Conservation (phyloP, 2,329 filamentous ascomycete species). For the Capronia coronata region DNA sequence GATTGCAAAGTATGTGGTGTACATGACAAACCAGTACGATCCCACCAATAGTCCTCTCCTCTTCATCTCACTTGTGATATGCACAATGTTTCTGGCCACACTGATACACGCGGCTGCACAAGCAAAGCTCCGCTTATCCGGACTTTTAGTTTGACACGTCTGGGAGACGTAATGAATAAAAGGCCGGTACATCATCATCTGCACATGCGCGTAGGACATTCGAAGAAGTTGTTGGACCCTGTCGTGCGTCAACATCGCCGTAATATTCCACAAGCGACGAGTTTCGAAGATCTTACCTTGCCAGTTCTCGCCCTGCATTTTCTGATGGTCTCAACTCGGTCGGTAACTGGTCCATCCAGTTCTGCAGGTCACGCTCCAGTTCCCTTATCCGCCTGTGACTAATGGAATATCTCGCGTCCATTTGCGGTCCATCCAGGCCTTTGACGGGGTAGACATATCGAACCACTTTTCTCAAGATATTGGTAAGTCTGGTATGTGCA, state of each 20-base stretch:
- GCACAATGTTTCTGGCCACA: slow-evolving; percentile 60
- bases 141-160: slow-evolving; percentile 43
- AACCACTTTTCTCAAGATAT: slow-evolving; percentile 56
- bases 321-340: slow-evolving; percentile 70
- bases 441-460: slow-evolving; percentile 60
- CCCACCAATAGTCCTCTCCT: slow-evolving; percentile 54
- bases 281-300: slow-evolving; percentile 55
- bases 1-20: slow-evolving; percentile 62
- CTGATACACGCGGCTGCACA: slow-evolving; percentile 61
- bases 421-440: slow-evolving; percentile 38
- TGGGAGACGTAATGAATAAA: slow-evolving; percentile 59
- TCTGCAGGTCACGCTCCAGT: slow-evolving; percentile 57
- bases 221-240: slow-evolving; percentile 56
- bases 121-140: slow-evolving; percentile 58
- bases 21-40: slow-evolving; percentile 63
- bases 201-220: slow-evolving; percentile 58
- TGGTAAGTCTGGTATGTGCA: slow-evolving; percentile 53
- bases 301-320: slow-evolving; percentile 66
- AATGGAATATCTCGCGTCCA: slow-evolving; percentile 53
- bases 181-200: slow-evolving; percentile 59
- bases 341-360: slow-evolving; percentile 63
- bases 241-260: slow-evolving; percentile 11
- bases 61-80: slow-evolving; percentile 60
- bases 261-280: slow-evolving; percentile 26
- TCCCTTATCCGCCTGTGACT: slow-evolving; percentile 59